Evolutionary conservation across 345 rosid genomes (phyloP), one percentile per base, ranked within the genome.

Genomic region (Lepidium africanum): DNA sequence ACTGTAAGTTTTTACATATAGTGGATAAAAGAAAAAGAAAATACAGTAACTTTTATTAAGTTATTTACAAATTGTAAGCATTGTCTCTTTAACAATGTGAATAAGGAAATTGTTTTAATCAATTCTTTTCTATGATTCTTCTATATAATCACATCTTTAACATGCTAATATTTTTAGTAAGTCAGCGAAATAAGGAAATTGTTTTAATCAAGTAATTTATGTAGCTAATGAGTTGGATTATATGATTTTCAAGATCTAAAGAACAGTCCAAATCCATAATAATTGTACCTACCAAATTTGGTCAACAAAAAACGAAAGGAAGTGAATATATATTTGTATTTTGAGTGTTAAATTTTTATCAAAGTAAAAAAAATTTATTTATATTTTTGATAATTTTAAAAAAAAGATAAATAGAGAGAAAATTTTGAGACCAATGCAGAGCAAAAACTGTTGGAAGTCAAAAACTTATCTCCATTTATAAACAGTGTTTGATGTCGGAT

Each of bases 401-500:
- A 27, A 6, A 25, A 3, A 11, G 1, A 30, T 43, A 30, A 11
- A 51, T 23, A 41, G 9, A 33, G 35, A 53, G 50, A 62, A 41
- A 43, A 42, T 5, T 37, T 51, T 40, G 13, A 47, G 41, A 54
- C 49, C 2, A 58, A 35, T 48, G 52, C 50, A 69, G 67, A 41
- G 70, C 32, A 53, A 67, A 63, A 71, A 50, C 68, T 71, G 79
- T 71, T 57, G 48, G 42, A 27, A 84, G 82, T 80, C 77, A 87
- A 82, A 35, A 77, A 81, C 72, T 71, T 56, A 77, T 59, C 75
- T 48, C 65, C 52, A 69, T 30, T 74, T 76, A 63, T 65, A 69
- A 74, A 78, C 84, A 73, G 86, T 81, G 68, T 69, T 75, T 12
- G 56, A 56, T 87, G 96, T 88, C 93, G 84, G 88, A 77, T 74